These are phyloP conservation scores for Erodium maritimum DNA, from an alignment of 345 rosid species.

Conservation along the genomic window DNA sequence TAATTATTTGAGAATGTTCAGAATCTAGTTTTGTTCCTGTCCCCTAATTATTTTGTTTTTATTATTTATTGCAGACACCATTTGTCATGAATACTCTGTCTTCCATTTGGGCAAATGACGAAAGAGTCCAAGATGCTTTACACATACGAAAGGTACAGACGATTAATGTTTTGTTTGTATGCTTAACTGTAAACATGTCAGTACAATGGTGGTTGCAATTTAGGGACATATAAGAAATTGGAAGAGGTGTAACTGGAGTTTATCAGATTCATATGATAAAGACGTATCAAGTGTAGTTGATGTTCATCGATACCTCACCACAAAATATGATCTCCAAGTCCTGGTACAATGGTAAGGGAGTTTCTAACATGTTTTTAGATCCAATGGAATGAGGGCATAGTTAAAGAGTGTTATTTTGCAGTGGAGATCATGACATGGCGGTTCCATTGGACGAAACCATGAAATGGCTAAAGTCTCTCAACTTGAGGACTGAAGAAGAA, in stretches of 20 bases:
- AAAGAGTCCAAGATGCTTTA: slow-evolving; percentile 20
- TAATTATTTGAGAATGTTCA: background rate
- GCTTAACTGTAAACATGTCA: too few species aligned
- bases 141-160: slow-evolving; percentile 19
- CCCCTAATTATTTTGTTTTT: too few species aligned
- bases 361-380: background rate
- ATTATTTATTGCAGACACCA: slow-evolving; percentile 3
- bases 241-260: slow-evolving; percentile 22
- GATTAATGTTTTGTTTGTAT: too few species aligned
- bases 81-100: slow-evolving; percentile 18
- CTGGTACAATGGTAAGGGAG: slow-evolving; percentile 15
- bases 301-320: slow-evolving; percentile 16
- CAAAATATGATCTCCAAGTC: slow-evolving; percentile 10
- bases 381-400: too few species aligned
- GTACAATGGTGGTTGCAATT: background rate
- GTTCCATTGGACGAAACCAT: slow-evolving; percentile 17
- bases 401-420: too few species aligned
- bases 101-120: slow-evolving; percentile 18
- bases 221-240: slow-evolving; percentile 18
- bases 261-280: slow-evolving; percentile 12
- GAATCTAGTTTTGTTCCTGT: too few species aligned
- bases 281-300: slow-evolving; percentile 18
- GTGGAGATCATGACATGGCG: slow-evolving; percentile 24
- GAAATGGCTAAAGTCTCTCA: slow-evolving; percentile 20
- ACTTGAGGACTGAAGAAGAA: slow-evolving; percentile 12